A percentile compares a stretch with the other conserved stretches of the same genome.
These are phyloP conservation scores for Neurospora sp. DNA, from an alignment of 495 filamentous ascomycete genomes.

Conservation along the genomic window DNA sequence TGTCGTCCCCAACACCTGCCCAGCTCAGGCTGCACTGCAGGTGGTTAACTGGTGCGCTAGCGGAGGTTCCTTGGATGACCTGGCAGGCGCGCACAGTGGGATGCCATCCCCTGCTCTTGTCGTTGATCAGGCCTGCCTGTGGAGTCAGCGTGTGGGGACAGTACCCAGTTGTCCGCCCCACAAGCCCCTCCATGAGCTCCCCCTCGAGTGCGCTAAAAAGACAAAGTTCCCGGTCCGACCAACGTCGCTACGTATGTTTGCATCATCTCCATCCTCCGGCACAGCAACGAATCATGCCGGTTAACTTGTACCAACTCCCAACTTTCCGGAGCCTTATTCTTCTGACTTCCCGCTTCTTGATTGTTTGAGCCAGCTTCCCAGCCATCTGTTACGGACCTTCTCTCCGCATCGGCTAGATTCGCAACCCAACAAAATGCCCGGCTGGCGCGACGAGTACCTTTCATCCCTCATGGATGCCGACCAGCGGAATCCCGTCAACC, in stretches of 20 bases:
- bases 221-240: not conserved
- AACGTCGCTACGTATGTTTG: not conserved
- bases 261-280: not conserved
- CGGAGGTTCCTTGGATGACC: not conserved
- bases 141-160: not conserved
- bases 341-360: not conserved
- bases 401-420: not conserved
- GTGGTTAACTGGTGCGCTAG: not conserved
- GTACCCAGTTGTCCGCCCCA: not conserved
- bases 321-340: not conserved
- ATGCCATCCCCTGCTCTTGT: not conserved
- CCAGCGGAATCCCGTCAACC: constrained; percentile 32
- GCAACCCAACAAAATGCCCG: constrained; percentile 22
- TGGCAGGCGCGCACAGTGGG: not conserved
- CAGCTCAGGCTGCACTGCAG: not conserved
- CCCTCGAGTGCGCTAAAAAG: not conserved
- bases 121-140: not conserved
- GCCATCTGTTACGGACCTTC: not conserved
- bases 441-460: constrained; percentile 40
- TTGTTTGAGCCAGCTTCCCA: not conserved
- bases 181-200: not conserved
- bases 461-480: constrained; percentile 31
- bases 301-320: not conserved
- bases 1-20: not conserved
- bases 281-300: not conserved